Evolutionary conservation across 108 stramenopile species (phyloP).

Genomic region (Discostella stelligeroides): DNA sequence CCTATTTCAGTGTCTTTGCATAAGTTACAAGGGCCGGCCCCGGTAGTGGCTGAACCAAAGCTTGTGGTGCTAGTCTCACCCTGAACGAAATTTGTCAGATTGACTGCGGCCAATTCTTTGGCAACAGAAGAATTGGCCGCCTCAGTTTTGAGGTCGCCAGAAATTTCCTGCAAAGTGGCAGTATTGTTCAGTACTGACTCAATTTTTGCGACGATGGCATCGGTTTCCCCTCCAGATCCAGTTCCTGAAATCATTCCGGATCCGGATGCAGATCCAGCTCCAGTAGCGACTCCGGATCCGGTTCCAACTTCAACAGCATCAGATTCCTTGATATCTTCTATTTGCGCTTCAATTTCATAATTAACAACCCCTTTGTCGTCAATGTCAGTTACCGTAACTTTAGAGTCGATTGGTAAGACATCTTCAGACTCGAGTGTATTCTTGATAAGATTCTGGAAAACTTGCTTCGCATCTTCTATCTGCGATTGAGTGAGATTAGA

Average conservation of each 20-base stretch:
- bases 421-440: slow-evolving; percentile 17
- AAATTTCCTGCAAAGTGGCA: slow-evolving; percentile 17
- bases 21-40: slow-evolving; percentile 46
- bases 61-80: slow-evolving; percentile 10
- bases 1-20: slow-evolving; percentile 35
- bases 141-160: slow-evolving; percentile 6
- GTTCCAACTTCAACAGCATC: too few relatives aligned
- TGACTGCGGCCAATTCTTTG: slow-evolving; percentile 9
- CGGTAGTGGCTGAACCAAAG: slow-evolving; percentile 10
- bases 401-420: slow-evolving; percentile 8
- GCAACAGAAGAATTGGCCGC: slow-evolving; percentile 11
- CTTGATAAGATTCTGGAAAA: slow-evolving; percentile 20
- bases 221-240: not conserved
- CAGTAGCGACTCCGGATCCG: too few relatives aligned
- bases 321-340: too few relatives aligned
- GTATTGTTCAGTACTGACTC: slow-evolving; percentile 2
- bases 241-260: too few relatives aligned
- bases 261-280: too few relatives aligned
- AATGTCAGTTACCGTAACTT: slow-evolving; percentile 22
- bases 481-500: slow-evolving; percentile 16
- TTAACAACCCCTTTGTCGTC: slow-evolving; percentile 12
- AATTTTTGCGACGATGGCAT: not conserved
- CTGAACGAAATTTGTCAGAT: slow-evolving; percentile 10
- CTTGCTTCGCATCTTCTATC: slow-evolving; percentile 15
- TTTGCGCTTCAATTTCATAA: slow-evolving; percentile 1